phyloP scores from a whole-genome alignment of 805 yeast genomes.

The Yamadazyma laniorum region DNA sequence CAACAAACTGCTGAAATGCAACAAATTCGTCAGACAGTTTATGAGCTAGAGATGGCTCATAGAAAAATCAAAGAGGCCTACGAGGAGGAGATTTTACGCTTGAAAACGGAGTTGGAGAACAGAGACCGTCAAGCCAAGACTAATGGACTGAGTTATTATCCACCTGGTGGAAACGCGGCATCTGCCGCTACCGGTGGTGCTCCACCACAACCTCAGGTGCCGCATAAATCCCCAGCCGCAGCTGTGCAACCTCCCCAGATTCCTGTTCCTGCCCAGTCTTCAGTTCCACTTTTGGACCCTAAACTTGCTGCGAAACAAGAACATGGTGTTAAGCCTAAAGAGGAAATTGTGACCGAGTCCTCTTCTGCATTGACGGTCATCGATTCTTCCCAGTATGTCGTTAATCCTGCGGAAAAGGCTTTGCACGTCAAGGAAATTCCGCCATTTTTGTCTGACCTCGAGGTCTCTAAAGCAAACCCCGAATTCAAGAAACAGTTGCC shows the following conservation, averaged over 20 bases:
- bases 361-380: slow-evolving; percentile 34
- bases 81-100: slow-evolving; percentile 84
- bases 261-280: slow-evolving; percentile 7
- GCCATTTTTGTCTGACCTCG: slow-evolving; percentile 77
- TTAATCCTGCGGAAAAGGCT: slow-evolving; percentile 44
- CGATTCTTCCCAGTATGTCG: slow-evolving; percentile 42
- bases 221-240: slow-evolving; percentile 2
- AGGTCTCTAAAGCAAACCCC: slow-evolving; percentile 71
- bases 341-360: slow-evolving; percentile 16
- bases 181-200: slow-evolving; percentile 7
- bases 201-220: slow-evolving; percentile 8
- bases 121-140: slow-evolving; percentile 56
- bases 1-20: slow-evolving; percentile 94
- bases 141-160: slow-evolving; percentile 17
- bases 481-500: slow-evolving; percentile 77
- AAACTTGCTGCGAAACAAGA: slow-evolving; percentile 4
- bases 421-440: slow-evolving; percentile 73
- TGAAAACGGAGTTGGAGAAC: slow-evolving; percentile 82
- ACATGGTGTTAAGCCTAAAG: slow-evolving; percentile 11
- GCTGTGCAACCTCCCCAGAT: slow-evolving; percentile 5
- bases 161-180: slow-evolving; percentile 8
- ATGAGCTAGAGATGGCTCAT: slow-evolving; percentile 91
- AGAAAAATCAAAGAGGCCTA: slow-evolving; percentile 93
- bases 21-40: slow-evolving; percentile 90
- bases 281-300: slow-evolving; percentile 10